Conservation (phyloP, 2,329 filamentous ascomycete genomes). For the Fusarium sp. region DNA sequence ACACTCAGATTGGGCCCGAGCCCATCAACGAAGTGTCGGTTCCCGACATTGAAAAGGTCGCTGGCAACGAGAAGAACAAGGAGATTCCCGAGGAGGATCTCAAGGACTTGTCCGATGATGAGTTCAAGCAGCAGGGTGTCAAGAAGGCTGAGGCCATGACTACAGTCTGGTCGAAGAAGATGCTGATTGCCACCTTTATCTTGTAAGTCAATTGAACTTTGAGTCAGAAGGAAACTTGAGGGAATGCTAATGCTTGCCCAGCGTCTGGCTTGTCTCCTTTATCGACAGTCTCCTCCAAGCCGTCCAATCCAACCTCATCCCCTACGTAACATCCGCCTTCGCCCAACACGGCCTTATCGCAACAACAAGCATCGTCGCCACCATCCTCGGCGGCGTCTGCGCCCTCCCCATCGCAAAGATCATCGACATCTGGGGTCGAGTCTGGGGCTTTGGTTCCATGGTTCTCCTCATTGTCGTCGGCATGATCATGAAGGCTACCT, state of each 20-base stretch:
- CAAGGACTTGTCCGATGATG: constrained; percentile 10
- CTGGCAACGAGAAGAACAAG: constrained; percentile 12
- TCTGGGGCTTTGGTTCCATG: constrained; percentile 13
- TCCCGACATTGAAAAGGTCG: constrained; percentile 24
- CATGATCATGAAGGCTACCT: constrained; percentile 2
- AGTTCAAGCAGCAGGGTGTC: constrained; percentile 27
- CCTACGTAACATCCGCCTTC: constrained; percentile 72
- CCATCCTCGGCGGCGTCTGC: constrained; percentile 8
- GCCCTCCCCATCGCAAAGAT: constrained; percentile 11
- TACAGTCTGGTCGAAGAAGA: constrained; percentile 50
- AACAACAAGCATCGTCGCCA: constrained; percentile 65
- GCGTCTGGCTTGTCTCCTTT: constrained; percentile 52
- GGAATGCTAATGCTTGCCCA: constrained; percentile 21
- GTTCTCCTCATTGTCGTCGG: neutral
- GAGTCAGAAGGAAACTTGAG: too few relatives aligned
- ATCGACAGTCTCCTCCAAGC: constrained; percentile 49
- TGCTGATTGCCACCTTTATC: constrained; percentile 46
- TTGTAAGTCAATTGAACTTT: constrained; percentile 3
- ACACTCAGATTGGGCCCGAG: constrained; percentile 15
- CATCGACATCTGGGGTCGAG: constrained; percentile 21
- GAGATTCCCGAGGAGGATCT: constrained; percentile 14
- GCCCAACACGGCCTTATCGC: constrained; percentile 70
- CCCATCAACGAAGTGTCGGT: constrained; percentile 17
- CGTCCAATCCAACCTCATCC: constrained; percentile 59
- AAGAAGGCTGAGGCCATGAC: constrained; percentile 50